Evolutionary conservation across 345 rosid genomes (phyloP).

Genomic region (Rhodamnia argentea): DNA sequence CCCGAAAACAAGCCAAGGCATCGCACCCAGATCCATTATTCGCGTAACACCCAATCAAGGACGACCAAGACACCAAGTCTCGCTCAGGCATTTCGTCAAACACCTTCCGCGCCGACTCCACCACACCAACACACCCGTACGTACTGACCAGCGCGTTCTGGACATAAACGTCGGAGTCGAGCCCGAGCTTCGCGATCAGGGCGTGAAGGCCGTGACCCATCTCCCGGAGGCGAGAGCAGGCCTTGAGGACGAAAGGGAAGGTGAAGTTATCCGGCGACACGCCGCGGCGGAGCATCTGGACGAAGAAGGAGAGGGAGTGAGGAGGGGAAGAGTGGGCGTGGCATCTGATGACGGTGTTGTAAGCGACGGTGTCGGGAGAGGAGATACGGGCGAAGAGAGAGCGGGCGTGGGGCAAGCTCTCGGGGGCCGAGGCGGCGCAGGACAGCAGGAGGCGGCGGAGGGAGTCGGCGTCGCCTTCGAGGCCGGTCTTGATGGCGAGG

Average conservation of each 20-base stretch:
- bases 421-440: slow-evolving; percentile 16
- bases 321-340: slow-evolving; percentile 26
- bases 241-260: slow-evolving; percentile 51
- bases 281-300: slow-evolving; percentile 22
- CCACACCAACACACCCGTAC: slow-evolving; percentile 14
- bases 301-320: slow-evolving; percentile 22
- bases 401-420: slow-evolving; percentile 19
- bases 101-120: slow-evolving; percentile 17
- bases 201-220: slow-evolving; percentile 20
- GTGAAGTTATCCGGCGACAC: slow-evolving; percentile 36
- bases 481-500: slow-evolving; percentile 16
- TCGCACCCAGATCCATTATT: slow-evolving; percentile 28
- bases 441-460: slow-evolving; percentile 23
- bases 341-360: slow-evolving; percentile 33
- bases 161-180: slow-evolving; percentile 16
- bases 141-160: slow-evolving; percentile 27
- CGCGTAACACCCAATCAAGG: slow-evolving; percentile 21
- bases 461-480: slow-evolving; percentile 2
- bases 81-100: slow-evolving; percentile 29
- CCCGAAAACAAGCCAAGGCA: slow-evolving; percentile 28
- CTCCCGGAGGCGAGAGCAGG: slow-evolving; percentile 22
- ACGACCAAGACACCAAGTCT: slow-evolving; percentile 44
- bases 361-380: slow-evolving; percentile 25
- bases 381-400: slow-evolving; percentile 12
- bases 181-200: slow-evolving; percentile 25